Base-by-base conservation (phyloP, 1,139 yeast species). In the Geotrichum klebahnii region DNA sequence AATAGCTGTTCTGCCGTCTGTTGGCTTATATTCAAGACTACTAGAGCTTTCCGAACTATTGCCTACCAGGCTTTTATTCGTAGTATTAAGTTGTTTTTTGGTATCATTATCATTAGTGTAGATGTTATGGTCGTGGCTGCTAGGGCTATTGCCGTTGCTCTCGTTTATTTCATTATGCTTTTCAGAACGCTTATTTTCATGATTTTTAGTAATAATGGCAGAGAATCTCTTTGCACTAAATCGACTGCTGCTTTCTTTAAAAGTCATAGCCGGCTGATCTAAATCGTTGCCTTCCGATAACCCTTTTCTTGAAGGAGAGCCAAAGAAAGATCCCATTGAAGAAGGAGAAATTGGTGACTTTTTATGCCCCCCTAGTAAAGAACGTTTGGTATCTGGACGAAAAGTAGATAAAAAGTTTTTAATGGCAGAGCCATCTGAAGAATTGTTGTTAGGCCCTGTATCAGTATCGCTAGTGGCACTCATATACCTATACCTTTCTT, bases 1-100 rank as follows among this genome's bases (percentile, higher is more conserved):
- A 12, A 57, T 50, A 2, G 52, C 41, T 5, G 55, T 55, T 3
- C 48, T 37, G 16, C 19, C 37, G 23, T 31, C 20, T n/a, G 33
- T 24, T 14, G 53, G 45, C 4, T 41, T 33, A 5, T 26, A 26
- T 6, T 26, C 29, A 10, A 10, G 10, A 26, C 9, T 26, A 26
- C 10, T 26, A 10, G 29, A 26, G 29, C 10, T 26, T 10, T 26
- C 29, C 10, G 29, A 10, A 10, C 29, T 26, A 8, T 10, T 26
- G 29, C 9, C 29, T 16, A 24, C 26, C 9, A 12, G 9, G 17
- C 22, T 17, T 16, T 35, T 35, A 4, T 6, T 9, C 26, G 4
- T n/a, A 14, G 5, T n/a, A n/a, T 14, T 20, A 20, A 6, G 23
- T 19, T 9, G 12, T 26, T 29, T 29, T 10, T 5, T 26, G 33